phyloP scores from a whole-genome alignment of 2,329 filamentous ascomycete species.

The Scopulariopsis brevicaulis region DNA sequence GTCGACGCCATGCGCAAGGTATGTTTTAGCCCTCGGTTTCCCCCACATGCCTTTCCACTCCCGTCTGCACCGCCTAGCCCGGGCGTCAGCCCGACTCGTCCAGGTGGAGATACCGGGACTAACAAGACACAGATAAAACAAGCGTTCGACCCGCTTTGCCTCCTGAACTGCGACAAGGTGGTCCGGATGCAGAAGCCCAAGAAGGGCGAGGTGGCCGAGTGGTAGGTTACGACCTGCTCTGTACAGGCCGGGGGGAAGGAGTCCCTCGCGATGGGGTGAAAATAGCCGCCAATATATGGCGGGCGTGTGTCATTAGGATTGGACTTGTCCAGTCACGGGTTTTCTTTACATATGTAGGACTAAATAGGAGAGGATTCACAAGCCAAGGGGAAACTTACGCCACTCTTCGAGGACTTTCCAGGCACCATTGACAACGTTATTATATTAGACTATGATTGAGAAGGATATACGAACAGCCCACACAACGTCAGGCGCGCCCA shows the following conservation, averaged over 20 bases:
- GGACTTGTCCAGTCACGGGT: not conserved
- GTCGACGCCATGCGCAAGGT: slow-evolving; percentile 78
- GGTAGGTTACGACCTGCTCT: slow-evolving; percentile 17
- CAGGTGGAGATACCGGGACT: not conserved
- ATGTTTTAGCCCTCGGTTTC: slow-evolving; percentile 4
- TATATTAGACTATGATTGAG: not conserved
- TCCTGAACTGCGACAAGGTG: slow-evolving; percentile 61
- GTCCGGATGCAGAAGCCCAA: slow-evolving; percentile 43
- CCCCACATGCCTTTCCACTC: not conserved
- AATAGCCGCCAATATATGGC: not conserved
- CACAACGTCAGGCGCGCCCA: no score
- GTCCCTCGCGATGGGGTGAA: not conserved
- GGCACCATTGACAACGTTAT: not conserved
- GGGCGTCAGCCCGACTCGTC: not conserved
- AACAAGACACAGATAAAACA: slow-evolving; percentile 52
- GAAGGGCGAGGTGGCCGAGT: slow-evolving; percentile 29
- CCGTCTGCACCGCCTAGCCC: not conserved
- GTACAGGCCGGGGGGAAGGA: not conserved
- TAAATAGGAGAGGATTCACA: not conserved
- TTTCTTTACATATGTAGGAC: not conserved
- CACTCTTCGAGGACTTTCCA: no score
- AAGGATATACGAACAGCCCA: not conserved
- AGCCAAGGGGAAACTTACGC: not conserved
- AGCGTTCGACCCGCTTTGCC: slow-evolving; percentile 64
- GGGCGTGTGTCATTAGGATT: not conserved